Conservation (phyloP, 441 rosid species). For the Euphorbia corollata region DNA sequence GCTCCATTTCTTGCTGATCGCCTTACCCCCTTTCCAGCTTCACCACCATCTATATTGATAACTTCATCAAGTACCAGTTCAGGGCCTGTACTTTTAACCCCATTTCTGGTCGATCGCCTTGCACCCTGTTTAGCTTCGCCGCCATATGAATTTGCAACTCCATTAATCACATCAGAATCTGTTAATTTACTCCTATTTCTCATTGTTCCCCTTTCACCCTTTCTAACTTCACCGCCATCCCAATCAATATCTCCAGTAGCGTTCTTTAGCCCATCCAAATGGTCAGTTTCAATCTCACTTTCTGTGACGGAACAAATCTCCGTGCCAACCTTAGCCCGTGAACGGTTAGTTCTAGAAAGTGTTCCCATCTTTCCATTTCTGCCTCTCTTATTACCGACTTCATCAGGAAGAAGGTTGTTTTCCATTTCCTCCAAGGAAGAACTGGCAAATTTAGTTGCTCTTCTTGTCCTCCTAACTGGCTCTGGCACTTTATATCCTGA, state of each 20-base stretch:
- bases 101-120: too few relatives aligned
- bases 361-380: conserved; percentile 14
- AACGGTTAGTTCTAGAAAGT: conserved; percentile 17
- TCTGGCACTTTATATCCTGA: conserved; percentile 5
- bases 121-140: too few relatives aligned
- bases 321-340: conserved; percentile 15
- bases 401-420: not conserved
- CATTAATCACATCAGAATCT: too few relatives aligned
- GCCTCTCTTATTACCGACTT: conserved; percentile 28
- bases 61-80: not conserved
- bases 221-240: too few relatives aligned
- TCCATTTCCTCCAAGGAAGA: not conserved
- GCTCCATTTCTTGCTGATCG: not conserved
- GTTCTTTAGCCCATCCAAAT: too few relatives aligned
- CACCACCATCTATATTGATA: conserved; percentile 1
- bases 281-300: not conserved
- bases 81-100: too few relatives aligned
- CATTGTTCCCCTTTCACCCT: too few relatives aligned
- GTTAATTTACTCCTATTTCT: too few relatives aligned
- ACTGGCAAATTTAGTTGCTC: conserved; percentile 7
- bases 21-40: conserved; percentile 12
- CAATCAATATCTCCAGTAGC: too few relatives aligned
- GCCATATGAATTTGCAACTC: too few relatives aligned
- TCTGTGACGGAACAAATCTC: conserved; percentile 9
- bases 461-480: conserved; percentile 11